Evolutionary conservation across 768 basidiomycete genomes (phyloP).

Genomic region (Lactifluus rugatus): DNA sequence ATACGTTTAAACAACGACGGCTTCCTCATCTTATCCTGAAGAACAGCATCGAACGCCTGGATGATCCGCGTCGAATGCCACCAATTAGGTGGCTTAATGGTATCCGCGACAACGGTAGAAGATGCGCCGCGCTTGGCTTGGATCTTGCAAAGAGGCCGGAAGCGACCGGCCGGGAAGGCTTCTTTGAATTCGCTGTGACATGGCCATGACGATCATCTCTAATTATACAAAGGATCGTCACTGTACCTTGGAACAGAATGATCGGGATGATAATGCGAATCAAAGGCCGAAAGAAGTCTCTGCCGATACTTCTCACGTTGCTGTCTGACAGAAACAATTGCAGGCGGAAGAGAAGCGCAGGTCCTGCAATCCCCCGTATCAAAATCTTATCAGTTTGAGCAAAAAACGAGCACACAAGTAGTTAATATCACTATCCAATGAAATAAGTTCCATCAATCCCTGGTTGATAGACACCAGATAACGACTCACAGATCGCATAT

Average conservation of each 20-base stretch:
- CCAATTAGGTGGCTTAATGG: conserved; percentile 86
- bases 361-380: conserved; percentile 34
- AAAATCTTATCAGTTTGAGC: conserved; percentile 7
- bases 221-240: not conserved
- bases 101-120: conserved; percentile 75
- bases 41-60: conserved; percentile 78
- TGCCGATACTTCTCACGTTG: conserved; percentile 75
- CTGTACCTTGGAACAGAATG: conserved; percentile 64
- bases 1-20: conserved; percentile 82
- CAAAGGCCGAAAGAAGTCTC: conserved; percentile 66
- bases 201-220: not conserved
- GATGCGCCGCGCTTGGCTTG: conserved; percentile 76
- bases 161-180: conserved; percentile 86
- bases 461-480: not conserved
- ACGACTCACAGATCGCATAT: conserved; percentile 68
- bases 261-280: conserved; percentile 83
- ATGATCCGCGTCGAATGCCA: conserved; percentile 90
- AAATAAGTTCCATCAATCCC: not conserved
- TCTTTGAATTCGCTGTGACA: conserved; percentile 78
- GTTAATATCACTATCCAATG: conserved; percentile 56
- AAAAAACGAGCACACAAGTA: conserved; percentile 46
- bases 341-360: conserved; percentile 70
- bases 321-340: conserved; percentile 64
- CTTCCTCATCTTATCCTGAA: conserved; percentile 87
- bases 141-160: conserved; percentile 86